A percentile compares a stretch with the other conserved stretches of the same genome.
Evolutionary conservation across 495 filamentous ascomycete genomes (phyloP).

Genomic region (Tetracladium setigerum): DNA sequence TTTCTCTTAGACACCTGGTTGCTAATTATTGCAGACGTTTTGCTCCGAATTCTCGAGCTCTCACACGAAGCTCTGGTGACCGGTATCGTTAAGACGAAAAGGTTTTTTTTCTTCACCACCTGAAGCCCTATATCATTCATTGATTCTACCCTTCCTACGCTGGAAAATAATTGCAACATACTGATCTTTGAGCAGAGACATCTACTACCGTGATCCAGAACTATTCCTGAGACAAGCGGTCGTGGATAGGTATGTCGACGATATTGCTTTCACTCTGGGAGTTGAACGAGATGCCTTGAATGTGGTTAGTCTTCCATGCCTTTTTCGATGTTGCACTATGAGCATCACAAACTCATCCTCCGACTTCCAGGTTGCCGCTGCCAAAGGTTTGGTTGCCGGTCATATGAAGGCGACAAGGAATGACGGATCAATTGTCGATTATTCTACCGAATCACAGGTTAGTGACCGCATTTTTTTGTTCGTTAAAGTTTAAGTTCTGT

Average conservation of each 20-base stretch:
- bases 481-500: no score
- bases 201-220: slow-evolving; percentile 81
- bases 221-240: slow-evolving; percentile 69
- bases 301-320: slow-evolving; percentile 40
- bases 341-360: slow-evolving; percentile 1
- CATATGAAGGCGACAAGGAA: slow-evolving; percentile 27
- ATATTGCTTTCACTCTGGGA: slow-evolving; percentile 71
- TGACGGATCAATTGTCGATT: slow-evolving; percentile 18
- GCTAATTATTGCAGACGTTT: slow-evolving; percentile 13
- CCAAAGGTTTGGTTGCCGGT: slow-evolving; percentile 65
- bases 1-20: background rate
- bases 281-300: slow-evolving; percentile 54
- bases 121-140: background rate
- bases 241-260: slow-evolving; percentile 76
- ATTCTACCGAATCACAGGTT: slow-evolving; percentile 7
- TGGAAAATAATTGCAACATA: background rate
- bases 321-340: background rate
- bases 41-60: slow-evolving; percentile 61
- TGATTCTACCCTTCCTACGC: background rate
- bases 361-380: slow-evolving; percentile 49
- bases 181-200: slow-evolving; percentile 49
- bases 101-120: slow-evolving; percentile 36
- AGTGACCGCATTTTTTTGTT: background rate
- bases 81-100: slow-evolving; percentile 64
- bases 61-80: slow-evolving; percentile 59